phyloP scores from a whole-genome alignment of 495 filamentous ascomycete species.

The Neurospora sp. region DNA sequence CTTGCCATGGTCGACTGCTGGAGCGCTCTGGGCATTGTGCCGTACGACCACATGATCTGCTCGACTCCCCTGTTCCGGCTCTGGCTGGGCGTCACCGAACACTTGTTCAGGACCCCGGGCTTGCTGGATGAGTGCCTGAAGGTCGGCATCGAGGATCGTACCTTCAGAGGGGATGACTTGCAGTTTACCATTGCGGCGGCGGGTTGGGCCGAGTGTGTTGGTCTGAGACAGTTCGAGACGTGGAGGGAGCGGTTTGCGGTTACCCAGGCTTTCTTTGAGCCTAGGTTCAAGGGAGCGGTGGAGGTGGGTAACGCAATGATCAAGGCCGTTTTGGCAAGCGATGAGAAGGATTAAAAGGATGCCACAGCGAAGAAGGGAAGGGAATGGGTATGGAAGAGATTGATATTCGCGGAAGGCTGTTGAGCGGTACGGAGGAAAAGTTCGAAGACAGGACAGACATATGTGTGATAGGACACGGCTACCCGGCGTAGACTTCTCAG shows the following conservation, averaged over 20 bases:
- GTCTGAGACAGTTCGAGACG: slow-evolving; percentile 78
- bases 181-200: slow-evolving; percentile 96
- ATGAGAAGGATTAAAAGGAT: slow-evolving; percentile 16
- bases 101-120: slow-evolving; percentile 76
- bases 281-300: slow-evolving; percentile 73
- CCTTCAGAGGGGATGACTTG: slow-evolving; percentile 82
- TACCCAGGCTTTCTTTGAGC: slow-evolving; percentile 84
- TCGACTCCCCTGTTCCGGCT: slow-evolving; percentile 96
- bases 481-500: background rate
- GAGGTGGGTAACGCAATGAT: slow-evolving; percentile 95
- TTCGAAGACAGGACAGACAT: background rate
- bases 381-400: background rate
- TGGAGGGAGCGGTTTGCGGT: slow-evolving; percentile 83
- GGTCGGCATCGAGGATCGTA: slow-evolving; percentile 77
- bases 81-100: slow-evolving; percentile 96
- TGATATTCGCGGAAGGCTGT: background rate
- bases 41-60: slow-evolving; percentile 99
- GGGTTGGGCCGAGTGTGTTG: slow-evolving; percentile 90
- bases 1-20: slow-evolving; percentile 99
- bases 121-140: slow-evolving; percentile 78
- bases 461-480: background rate
- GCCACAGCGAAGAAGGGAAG: background rate
- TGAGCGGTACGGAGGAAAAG: background rate
- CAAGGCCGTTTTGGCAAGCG: slow-evolving; percentile 78
- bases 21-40: slow-evolving; percentile 84